Conservation (phyloP, 768 basidiomycete species). For the Lactarius vividus region DNA sequence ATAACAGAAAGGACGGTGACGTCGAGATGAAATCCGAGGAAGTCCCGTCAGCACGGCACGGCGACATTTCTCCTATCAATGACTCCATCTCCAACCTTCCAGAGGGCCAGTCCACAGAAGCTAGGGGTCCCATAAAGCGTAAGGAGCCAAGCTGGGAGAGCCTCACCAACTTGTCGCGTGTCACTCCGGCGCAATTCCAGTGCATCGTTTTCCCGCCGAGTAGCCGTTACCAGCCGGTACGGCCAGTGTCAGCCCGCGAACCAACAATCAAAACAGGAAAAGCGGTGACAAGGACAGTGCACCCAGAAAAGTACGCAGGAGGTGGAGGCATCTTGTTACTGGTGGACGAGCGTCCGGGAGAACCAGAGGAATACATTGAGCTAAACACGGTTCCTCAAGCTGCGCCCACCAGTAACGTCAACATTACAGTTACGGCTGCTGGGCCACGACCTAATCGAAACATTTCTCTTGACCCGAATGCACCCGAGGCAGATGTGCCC, state of each 20-base stretch:
- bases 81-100: slow-evolving; percentile 51
- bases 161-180: slow-evolving; percentile 85
- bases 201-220: slow-evolving; percentile 79
- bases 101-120: slow-evolving; percentile 41
- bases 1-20: slow-evolving; percentile 59
- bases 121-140: slow-evolving; percentile 47
- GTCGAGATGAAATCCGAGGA: slow-evolving; percentile 77
- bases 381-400: slow-evolving; percentile 38
- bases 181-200: slow-evolving; percentile 84
- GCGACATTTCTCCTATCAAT: slow-evolving; percentile 56
- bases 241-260: slow-evolving; percentile 58
- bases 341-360: slow-evolving; percentile 66
- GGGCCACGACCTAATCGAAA: slow-evolving; percentile 36
- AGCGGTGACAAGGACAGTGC: slow-evolving; percentile 34
- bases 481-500: slow-evolving; percentile 73
- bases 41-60: slow-evolving; percentile 42
- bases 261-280: slow-evolving; percentile 29
- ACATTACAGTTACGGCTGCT: slow-evolving; percentile 31
- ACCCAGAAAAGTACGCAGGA: slow-evolving; percentile 62
- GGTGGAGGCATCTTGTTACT: slow-evolving; percentile 90
- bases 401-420: slow-evolving; percentile 35
- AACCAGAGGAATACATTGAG: slow-evolving; percentile 72
- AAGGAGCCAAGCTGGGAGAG: slow-evolving; percentile 80
- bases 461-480: slow-evolving; percentile 67
- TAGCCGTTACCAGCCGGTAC: slow-evolving; percentile 84